Evolutionary conservation across 805 yeast genomes (phyloP), one percentile per base, ranked within the genome.

Genomic region (Pichia exigua): DNA sequence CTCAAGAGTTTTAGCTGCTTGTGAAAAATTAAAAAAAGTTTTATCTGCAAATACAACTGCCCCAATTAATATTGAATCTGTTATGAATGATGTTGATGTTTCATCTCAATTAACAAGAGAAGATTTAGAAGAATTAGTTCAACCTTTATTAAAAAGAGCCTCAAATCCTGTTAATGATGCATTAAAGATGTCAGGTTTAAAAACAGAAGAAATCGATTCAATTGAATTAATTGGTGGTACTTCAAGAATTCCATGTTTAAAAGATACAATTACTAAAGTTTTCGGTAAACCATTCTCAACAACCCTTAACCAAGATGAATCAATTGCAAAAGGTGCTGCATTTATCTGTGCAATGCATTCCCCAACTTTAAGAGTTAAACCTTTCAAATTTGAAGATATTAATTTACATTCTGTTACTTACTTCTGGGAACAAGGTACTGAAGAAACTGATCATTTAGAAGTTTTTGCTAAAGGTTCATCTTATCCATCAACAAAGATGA

Each of bases 321-420:
- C 99, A 57, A 86, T 92, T 69, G 98, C 99, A 52, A 88, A 92
- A 73, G 99, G 99, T 77, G 95, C 96, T 64, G 97, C 99, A 46
- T 94, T 94, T 74, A 87, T 94, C 66, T 94, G 99, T 73, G 99
- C 99, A 61, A 87, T 90, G 76, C 98, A 91, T 79, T 92, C 98
- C 38, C 99, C 99, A 73, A 91, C 97, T 59, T 82, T 94, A 65
- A 87, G 99, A 76, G 99, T 94, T 49, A 87, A 98, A 75, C 97
- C 97, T 61, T 94, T 94, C 85, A 92, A 92, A 75, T 94, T 91
- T 69, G 97, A 92, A 76, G 99, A 94, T 71, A 74, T 83, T 70
- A 92, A 91, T 82, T 85, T 83, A 65, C 81, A 81, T 82, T 83
- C 97, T 28, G 97, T 94, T 59, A 85, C 97, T 42, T 94, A 89